These are phyloP conservation scores for Anthracocystis walkeri DNA, from an alignment of 1,284 basidiomycete species.

Conservation along the genomic window DNA sequence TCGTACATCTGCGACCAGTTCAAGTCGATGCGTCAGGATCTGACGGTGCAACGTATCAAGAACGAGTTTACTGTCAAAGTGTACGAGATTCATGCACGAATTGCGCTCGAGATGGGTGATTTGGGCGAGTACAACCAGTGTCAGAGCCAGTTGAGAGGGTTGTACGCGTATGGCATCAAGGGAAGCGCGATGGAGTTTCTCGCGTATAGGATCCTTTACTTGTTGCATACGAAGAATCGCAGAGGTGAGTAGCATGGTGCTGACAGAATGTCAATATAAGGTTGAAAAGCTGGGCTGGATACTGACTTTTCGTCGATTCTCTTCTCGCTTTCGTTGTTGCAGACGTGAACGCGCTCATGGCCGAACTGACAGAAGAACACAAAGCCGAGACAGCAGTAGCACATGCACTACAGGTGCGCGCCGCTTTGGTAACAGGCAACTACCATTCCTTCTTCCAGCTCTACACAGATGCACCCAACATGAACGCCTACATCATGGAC, in stretches of 20 bases:
- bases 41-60: conserved; percentile 99
- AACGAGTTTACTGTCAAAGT: conserved; percentile 97
- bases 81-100: conserved; percentile 97
- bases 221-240: conserved; percentile 91
- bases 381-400: conserved; percentile 82
- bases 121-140: conserved; percentile 99
- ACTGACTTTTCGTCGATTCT: not conserved
- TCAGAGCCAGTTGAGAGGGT: conserved; percentile 86
- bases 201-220: conserved; percentile 95
- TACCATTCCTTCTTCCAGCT: conserved; percentile 91
- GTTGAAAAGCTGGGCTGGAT: no score
- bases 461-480: conserved; percentile 88
- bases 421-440: conserved; percentile 89
- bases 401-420: conserved; percentile 90
- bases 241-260: conserved; percentile 76
- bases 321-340: not conserved
- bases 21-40: conserved; percentile 95
- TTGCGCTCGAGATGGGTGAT: conserved; percentile 94
- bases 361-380: conserved; percentile 90
- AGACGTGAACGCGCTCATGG: conserved; percentile 96
- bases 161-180: conserved; percentile 91
- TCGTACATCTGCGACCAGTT: conserved; percentile 97
- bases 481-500: conserved; percentile 99
- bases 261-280: no score
- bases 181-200: conserved; percentile 95